Conservation (phyloP, 1,139 yeast species). For the Waltiozyma sp. region DNA sequence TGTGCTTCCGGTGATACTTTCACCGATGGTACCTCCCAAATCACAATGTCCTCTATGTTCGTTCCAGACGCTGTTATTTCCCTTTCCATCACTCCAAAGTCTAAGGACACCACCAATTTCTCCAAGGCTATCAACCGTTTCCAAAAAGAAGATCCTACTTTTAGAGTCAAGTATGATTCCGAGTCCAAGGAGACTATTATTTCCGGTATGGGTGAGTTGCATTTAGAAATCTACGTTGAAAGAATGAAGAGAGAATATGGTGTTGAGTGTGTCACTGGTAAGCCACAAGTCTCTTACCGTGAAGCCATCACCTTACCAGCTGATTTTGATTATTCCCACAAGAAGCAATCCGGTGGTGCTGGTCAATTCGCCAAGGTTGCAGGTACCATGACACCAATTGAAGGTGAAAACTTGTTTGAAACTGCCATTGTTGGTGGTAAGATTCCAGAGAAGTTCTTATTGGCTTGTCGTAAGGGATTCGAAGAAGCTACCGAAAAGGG, state of each 20-base stretch:
- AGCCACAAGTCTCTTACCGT: constrained; percentile 96
- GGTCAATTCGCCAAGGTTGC: constrained; percentile 98
- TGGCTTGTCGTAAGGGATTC: constrained; percentile 93
- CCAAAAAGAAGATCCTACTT: constrained; percentile 98
- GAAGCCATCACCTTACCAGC: constrained; percentile 74
- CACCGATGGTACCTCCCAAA: constrained; percentile 67
- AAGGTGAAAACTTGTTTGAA: constrained; percentile 61
- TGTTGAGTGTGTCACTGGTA: constrained; percentile 90
- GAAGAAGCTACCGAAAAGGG: constrained; percentile 94
- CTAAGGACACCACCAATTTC: constrained; percentile 80
- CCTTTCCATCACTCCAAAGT: constrained; percentile 76
- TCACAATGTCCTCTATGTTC: constrained; percentile 94
- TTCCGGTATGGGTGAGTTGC: constrained; percentile 98
- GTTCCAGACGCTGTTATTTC: constrained; percentile 98
- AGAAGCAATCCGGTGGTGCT: constrained; percentile 98
- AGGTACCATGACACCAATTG: constrained; percentile 65
- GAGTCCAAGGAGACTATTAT: constrained; percentile 95
- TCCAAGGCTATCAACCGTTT: constrained; percentile 95
- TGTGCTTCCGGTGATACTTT: constrained; percentile 99
- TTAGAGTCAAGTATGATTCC: constrained; percentile 79
- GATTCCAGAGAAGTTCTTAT: constrained; percentile 87
- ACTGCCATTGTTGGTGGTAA: constrained; percentile 94
- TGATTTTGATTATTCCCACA: constrained; percentile 88
- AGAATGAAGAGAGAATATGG: constrained; percentile 96
- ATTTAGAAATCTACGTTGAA: constrained; percentile 92